These are phyloP conservation scores for Pythium periplocum DNA, from an alignment of 352 stramenopile species.

Conservation along the genomic window DNA sequence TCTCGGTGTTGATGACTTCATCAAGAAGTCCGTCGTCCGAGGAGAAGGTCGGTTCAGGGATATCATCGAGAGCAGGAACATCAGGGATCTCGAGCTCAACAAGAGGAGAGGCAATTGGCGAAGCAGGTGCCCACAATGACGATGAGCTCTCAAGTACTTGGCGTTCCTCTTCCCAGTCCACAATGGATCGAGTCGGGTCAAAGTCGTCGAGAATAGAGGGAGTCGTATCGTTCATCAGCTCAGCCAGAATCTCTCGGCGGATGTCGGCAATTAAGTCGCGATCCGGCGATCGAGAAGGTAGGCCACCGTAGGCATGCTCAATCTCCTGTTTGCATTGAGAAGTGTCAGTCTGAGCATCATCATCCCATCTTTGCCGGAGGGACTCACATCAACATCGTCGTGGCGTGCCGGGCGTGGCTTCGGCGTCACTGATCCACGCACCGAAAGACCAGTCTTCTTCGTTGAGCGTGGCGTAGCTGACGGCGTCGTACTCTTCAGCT, in stretches of 20 bases:
- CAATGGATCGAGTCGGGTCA: conserved; percentile 17
- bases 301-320: conserved; percentile 63
- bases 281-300: conserved; percentile 30
- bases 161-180: conserved; percentile 33
- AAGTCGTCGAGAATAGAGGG: conserved; percentile 48
- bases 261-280: conserved; percentile 37
- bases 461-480: conserved; percentile 5
- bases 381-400: conserved; percentile 37
- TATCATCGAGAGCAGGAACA: conserved; percentile 7
- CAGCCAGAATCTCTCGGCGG: conserved; percentile 41
- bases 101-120: conserved; percentile 8
- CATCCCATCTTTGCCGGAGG: too few species aligned
- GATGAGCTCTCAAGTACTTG: conserved; percentile 30
- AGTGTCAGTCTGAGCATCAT: background rate
- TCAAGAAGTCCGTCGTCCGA: conserved; percentile 33
- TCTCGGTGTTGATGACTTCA: conserved; percentile 46
- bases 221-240: conserved; percentile 41
- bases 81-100: conserved; percentile 15
- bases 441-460: conserved; percentile 13
- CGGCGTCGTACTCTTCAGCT: conserved; percentile 6
- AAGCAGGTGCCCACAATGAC: conserved; percentile 41
- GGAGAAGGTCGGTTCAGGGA: background rate
- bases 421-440: conserved; percentile 10
- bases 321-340: conserved; percentile 36
- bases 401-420: conserved; percentile 8